Base-by-base conservation (phyloP, 495 filamentous ascomycete genomes). In the Evansstolkia leycettana region DNA sequence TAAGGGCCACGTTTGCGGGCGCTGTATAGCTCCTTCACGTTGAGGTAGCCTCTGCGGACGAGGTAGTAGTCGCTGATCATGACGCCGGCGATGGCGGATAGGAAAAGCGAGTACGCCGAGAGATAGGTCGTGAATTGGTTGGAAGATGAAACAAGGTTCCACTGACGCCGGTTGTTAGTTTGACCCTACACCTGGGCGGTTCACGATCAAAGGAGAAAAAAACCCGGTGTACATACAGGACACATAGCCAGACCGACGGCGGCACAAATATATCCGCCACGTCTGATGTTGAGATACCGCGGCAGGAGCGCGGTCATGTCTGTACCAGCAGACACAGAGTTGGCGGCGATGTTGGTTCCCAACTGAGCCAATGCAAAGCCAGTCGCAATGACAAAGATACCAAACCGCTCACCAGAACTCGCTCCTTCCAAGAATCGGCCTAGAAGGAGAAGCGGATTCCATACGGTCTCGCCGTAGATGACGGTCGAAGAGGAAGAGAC, bases 101-200 rank as follows among this genome's bases (percentile, higher is more conserved):
- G 75, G 62, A 95, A 95, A 40, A 95, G 83, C n/a, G 83, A 86
- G 64, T 95, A 94, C 16, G 88, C 82, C 9, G 82, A 89, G 4
- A 95, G 77, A 47, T 94, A 95, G 29, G 83, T 88, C n/a, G 82
- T 88, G 65, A 95, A 95, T 52, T 82, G 76, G 60, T 92, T 94
- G n/a, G 74, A 71, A 5, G 66, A 59, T 0, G 71, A 76, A 14
- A 92, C 74, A 0, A 95, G 67, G 40, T 81, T 82, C 78, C 84
- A 94, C 58, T 69, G 31, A 18, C 12, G 27, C 10, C 4, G 13
- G 27, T 5, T 29, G 5, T 29, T 23, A 23, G 12, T 13, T 30
- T 31, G 37, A 52, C 40, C 43, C 36, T 20, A 16, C n/a, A n/a
- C n/a, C n/a, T n/a, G n/a, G n/a, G n/a, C n/a, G n/a, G n/a, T 29